Evolutionary conservation across 306 rosid genomes (phyloP).

Genomic region (Castanea crenata): DNA sequence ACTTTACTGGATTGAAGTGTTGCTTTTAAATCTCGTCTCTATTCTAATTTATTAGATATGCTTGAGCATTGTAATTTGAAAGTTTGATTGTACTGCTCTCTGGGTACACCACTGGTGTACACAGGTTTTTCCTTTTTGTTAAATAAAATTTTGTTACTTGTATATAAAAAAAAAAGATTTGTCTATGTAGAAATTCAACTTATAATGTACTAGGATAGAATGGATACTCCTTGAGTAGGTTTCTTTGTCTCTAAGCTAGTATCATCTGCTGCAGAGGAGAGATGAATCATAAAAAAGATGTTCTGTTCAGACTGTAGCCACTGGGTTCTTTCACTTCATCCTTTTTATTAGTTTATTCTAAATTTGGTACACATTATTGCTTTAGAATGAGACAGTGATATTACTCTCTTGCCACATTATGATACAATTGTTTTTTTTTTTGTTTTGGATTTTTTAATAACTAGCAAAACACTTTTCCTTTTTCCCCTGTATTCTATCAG

Average conservation of each 20-base stretch:
- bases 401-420: constrained; percentile 10
- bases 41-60: no score
- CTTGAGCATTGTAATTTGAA: no score
- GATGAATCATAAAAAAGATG: not conserved
- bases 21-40: no score
- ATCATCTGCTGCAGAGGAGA: not conserved
- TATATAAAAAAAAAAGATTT: no score
- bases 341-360: not conserved
- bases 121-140: no score
- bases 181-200: not conserved
- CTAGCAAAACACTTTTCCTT: constrained; percentile 3
- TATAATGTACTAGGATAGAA: not conserved
- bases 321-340: not conserved
- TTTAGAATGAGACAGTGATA: constrained; percentile 16
- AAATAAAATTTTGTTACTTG: no score
- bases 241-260: not conserved
- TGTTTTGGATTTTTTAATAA: constrained; percentile 10
- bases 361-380: not conserved
- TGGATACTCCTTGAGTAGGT: not conserved
- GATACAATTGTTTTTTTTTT: not conserved
- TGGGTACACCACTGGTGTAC: no score
- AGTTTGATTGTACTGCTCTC: no score
- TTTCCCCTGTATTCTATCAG: constrained; percentile 33
- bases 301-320: not conserved
- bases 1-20: no score